Evolutionary conservation across 768 basidiomycete genomes (phyloP), one percentile per base, ranked within the genome.

Genomic region (Cystobasidium tubakii): DNA sequence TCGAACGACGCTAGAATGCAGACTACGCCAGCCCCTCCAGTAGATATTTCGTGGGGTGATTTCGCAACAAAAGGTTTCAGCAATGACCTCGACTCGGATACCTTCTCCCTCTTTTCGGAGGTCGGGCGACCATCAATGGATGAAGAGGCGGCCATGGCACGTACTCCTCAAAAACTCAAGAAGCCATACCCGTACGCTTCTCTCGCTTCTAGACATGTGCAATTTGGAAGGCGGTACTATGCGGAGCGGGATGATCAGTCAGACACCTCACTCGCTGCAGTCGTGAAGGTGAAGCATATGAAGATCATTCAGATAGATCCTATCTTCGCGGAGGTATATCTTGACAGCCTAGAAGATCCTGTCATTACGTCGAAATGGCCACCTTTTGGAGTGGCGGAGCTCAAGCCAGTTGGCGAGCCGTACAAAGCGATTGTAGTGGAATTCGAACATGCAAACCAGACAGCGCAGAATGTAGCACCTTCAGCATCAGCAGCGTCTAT

Each of bases 311-410:
- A 21, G 43, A 17, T 66, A 2, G 73, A 73, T 50, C 39, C 34
- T 7, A 33, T 63, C 27, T 73, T 64, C 39, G 63, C 50, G 1
- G 73, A 73, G 23, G 23, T 73, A n/a, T 65, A 53, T n/a, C 43
- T 65, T 7, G 73, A 73, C 33, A 50, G 36, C 29, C 62, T 73
- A 3, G 73, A 44, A 9, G 63, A 66, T 36, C 43, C 55, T 19
- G 19, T 6, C 19, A 39, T 65, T 21, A 44, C 62, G 1, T 23
- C 44, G 7, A 66, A 25, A 34, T 73, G 73, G 73, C 73, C 73
- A 15, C 25, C 43, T 23, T 73, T 73, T 46, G 73, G 29, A 17
- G 73, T 73, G 1, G 73, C 73, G 12, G 62, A 73, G 46, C 62
- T 73, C 43, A 64, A 73, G 46, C 1, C 1, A 4, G 31, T 1